These are phyloP conservation scores for Tetrapisispora nanseiensis DNA, from an alignment of 805 yeast genomes.

Conservation along the genomic window DNA sequence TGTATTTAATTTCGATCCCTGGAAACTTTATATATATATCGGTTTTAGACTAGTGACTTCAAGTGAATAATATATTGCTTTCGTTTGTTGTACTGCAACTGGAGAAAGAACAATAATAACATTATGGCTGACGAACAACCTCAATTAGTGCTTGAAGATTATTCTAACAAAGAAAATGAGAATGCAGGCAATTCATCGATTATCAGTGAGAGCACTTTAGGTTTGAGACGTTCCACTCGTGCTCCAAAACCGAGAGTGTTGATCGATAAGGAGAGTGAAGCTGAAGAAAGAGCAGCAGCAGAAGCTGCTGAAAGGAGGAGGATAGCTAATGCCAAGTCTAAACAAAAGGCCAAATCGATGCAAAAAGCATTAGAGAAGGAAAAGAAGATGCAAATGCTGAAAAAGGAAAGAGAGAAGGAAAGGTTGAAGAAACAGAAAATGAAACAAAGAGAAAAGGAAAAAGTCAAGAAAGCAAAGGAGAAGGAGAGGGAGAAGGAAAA, in stretches of 20 bases:
- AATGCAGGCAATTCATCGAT: neutral
- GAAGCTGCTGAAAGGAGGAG: constrained; percentile 1
- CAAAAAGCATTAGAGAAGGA: constrained; percentile 2
- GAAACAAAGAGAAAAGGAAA: constrained; percentile 4
- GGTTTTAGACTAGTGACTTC: too few species aligned
- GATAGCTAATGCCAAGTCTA: neutral
- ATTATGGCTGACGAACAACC: neutral
- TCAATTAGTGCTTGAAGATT: neutral
- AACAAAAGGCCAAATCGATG: constrained; percentile 1
- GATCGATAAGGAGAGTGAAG: constrained; percentile 1
- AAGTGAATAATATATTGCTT: too few species aligned
- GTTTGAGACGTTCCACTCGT: constrained; percentile 21
- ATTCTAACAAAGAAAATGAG: neutral
- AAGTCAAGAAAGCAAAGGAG: neutral
- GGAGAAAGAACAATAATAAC: too few species aligned
- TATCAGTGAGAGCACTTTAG: neutral
- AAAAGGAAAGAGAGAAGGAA: constrained; percentile 3
- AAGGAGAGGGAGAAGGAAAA: neutral
- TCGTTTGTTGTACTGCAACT: too few species aligned
- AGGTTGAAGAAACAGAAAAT: constrained; percentile 1
- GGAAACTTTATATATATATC: too few species aligned
- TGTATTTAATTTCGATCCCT: too few species aligned
- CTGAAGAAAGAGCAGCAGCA: neutral
- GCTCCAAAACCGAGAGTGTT: constrained; percentile 10
- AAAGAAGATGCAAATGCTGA: neutral